Evolutionary conservation across 495 filamentous ascomycete species (phyloP).

Genomic region (Penicillium riverlandense): DNA sequence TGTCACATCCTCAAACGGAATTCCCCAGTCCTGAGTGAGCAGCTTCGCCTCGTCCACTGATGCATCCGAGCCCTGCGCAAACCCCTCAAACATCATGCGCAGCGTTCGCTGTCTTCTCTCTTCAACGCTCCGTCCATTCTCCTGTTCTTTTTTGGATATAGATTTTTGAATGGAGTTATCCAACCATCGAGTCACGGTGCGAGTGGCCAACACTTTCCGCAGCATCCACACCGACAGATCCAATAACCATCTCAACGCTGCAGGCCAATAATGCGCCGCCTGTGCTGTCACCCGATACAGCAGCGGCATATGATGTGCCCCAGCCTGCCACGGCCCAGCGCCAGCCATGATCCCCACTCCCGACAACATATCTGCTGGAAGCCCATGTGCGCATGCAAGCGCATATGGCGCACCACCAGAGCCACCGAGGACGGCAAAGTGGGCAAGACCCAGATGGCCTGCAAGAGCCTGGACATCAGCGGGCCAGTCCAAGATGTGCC

Average conservation of each 20-base stretch:
- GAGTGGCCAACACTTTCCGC: neutral
- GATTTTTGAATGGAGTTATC: slow-evolving; percentile 8
- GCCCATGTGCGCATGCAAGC: slow-evolving; percentile 32
- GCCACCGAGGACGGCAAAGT: slow-evolving; percentile 35
- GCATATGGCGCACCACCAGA: slow-evolving; percentile 42
- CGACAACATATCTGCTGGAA: slow-evolving; percentile 24
- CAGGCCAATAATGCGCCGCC: slow-evolving; percentile 4
- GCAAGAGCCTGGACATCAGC: slow-evolving; percentile 30
- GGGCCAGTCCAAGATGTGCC: slow-evolving; percentile 32
- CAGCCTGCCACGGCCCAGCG: slow-evolving; percentile 20
- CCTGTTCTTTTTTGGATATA: slow-evolving; percentile 1
- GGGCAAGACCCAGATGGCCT: slow-evolving; percentile 20
- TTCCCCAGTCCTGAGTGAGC: slow-evolving; percentile 23
- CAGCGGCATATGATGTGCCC: slow-evolving; percentile 8
- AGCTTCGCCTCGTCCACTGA: slow-evolving; percentile 21
- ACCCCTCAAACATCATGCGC: slow-evolving; percentile 14
- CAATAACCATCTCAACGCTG: neutral
- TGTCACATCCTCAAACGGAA: slow-evolving; percentile 23
- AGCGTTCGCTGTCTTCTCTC: neutral
- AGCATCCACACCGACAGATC: slow-evolving; percentile 1
- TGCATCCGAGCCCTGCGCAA: slow-evolving; percentile 18
- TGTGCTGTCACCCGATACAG: slow-evolving; percentile 3
- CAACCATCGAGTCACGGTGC: slow-evolving; percentile 3
- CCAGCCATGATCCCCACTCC: slow-evolving; percentile 30
- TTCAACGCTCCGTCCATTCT: neutral